Evolutionary conservation across 805 yeast genomes (phyloP), one percentile per base, ranked within the genome.

Genomic region (Candida yuanshanica): DNA sequence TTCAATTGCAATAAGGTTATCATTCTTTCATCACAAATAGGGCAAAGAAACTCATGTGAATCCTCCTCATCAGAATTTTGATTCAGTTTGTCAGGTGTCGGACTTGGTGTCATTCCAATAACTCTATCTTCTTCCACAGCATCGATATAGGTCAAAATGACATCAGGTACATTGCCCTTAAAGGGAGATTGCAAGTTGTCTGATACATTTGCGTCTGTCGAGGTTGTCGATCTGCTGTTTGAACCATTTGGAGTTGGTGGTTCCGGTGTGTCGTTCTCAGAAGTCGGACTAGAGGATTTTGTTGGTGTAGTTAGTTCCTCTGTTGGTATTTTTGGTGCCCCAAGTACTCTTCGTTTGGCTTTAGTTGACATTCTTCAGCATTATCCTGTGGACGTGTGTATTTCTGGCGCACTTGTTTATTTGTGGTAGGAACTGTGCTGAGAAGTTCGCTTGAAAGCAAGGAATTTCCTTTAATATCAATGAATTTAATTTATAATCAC

Each of bases 1-100:
- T 84, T 84, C 42, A 86, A 64, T 45, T 75, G 81, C 13, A 49
- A 38, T 31, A 81, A 58, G 6, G 74, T 69, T 7, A 75, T 60
- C 81, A 83, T 78, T 2, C 59, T 37, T 43, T 78, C 82, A 12
- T 65, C 60, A 54, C 95, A 87, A 1, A 87, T 80, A 2, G 95
- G 95, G 52, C 95, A 87, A 14, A 39, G 24, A 13, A 56, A 37
- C 3, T 43, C 38, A 7, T n/a, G n/a, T n/a, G 21, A 38, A 9
- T 9, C 20, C 7, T 12, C n/a, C 7, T 33, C 32, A 16, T 29
- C 33, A 11, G 33, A 33, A n/a, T 20, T 25, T 5, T 46, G 44
- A 25, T 39, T 17, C 20, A 26, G 37, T 7, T 35, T 32, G 20
- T 32, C 35, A 5, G 33, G 10, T 20, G 34, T 36, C 8, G 27